A percentile compares a stretch with the other conserved stretches of the same genome.
phyloP scores from a whole-genome alignment of 176 grass and related monocot genomes.

The Musa beccarii region DNA sequence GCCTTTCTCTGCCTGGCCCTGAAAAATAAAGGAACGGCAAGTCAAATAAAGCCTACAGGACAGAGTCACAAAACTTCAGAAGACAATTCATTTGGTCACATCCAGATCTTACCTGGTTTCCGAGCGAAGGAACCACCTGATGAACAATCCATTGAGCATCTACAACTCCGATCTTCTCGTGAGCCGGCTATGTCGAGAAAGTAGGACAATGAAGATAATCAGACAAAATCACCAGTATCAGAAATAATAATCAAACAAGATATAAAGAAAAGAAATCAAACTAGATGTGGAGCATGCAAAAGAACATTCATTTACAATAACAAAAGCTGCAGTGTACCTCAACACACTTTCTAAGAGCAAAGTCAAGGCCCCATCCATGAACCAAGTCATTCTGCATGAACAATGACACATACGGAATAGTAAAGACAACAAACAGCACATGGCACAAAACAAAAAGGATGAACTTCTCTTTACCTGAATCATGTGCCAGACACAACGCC shows the following conservation, averaged over 20 bases:
- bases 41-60: neutral
- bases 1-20: slow-evolving; percentile 71
- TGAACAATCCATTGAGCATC: slow-evolving; percentile 99
- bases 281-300: too few relatives aligned
- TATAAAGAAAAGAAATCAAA: too few relatives aligned
- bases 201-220: neutral
- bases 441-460: neutral
- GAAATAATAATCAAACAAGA: slow-evolving; percentile 4
- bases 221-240: neutral
- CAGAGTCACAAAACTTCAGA: neutral
- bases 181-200: slow-evolving; percentile 55
- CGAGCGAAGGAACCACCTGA: slow-evolving; percentile 80
- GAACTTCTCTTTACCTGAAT: slow-evolving; percentile 51
- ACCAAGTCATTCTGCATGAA: slow-evolving; percentile 88
- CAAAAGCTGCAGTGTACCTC: slow-evolving; percentile 41
- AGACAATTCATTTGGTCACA: neutral
- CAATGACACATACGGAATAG: slow-evolving; percentile 8
- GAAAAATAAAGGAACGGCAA: neutral
- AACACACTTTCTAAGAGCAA: slow-evolving; percentile 91
- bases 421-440: slow-evolving; percentile 8
- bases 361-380: slow-evolving; percentile 99
- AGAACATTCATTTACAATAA: too few relatives aligned
- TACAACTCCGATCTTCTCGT: slow-evolving; percentile 98
- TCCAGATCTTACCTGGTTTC: slow-evolving; percentile 57
- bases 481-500: slow-evolving; percentile 99